Percentiles rank a stretch among this genome's conserved stretches.
phyloP scores from a whole-genome alignment of 75 land plant species.

The Sequoiadendron giganteum region DNA sequence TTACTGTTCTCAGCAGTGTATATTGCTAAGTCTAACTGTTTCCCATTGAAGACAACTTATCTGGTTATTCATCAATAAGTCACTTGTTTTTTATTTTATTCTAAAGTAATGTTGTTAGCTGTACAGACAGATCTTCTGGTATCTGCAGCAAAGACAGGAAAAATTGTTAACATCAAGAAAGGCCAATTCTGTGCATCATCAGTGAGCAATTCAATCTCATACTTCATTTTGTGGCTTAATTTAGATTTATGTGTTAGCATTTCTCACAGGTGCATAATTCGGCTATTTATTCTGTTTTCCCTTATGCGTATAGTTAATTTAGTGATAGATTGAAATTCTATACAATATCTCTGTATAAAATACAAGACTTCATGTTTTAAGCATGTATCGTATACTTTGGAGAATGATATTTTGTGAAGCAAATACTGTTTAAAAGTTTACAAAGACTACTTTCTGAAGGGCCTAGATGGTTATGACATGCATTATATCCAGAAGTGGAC shows the following conservation, averaged over 20 bases:
- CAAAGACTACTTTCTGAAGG: neutral
- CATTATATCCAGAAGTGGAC: neutral
- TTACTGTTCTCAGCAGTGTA: neutral
- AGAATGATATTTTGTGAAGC: neutral
- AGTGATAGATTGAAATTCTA: neutral
- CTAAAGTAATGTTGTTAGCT: slow-evolving; percentile 6
- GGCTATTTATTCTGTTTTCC: neutral
- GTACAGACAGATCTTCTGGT: slow-evolving; percentile 92
- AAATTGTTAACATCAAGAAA: slow-evolving; percentile 93
- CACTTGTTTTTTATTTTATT: neutral
- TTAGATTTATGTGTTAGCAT: neutral
- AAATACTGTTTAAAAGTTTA: neutral
- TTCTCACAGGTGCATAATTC: neutral
- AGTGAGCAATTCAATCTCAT: slow-evolving; percentile 41
- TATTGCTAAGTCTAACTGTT: neutral
- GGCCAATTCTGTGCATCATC: slow-evolving; percentile 98
- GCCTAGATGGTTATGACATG: neutral
- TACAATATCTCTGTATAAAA: neutral
- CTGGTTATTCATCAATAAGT: neutral
- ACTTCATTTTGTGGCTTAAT: neutral
- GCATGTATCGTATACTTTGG: neutral
- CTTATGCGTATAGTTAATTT: neutral
- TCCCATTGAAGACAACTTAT: neutral
- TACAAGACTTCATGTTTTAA: neutral
- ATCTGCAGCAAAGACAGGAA: slow-evolving; percentile 97